Conservation (phyloP, 2,329 filamentous ascomycete genomes). For the Penicillium nordicum region DNA sequence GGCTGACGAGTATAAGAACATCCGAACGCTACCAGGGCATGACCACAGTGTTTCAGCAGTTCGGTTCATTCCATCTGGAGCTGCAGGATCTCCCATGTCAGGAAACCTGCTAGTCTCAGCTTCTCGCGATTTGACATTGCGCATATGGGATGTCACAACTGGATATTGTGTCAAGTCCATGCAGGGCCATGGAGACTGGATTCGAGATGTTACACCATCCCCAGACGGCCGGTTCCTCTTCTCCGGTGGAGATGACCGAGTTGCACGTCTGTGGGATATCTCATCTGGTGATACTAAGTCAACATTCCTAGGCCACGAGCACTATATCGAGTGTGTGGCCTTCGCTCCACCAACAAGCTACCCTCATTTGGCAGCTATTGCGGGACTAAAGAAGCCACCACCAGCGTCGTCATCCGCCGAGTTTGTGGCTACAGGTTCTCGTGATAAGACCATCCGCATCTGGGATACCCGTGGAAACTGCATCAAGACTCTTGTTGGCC, state of each 20-base stretch:
- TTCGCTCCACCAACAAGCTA: constrained; percentile 80
- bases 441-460: constrained; percentile 86
- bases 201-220: constrained; percentile 81
- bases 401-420: constrained; percentile 71
- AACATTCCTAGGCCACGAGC: constrained; percentile 80
- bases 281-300: constrained; percentile 71
- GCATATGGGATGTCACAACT: constrained; percentile 90
- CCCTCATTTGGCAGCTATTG: constrained; percentile 69
- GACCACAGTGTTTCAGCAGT: constrained; percentile 89
- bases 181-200: constrained; percentile 81
- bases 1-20: constrained; percentile 89
- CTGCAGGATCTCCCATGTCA: constrained; percentile 71
- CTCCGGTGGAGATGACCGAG: constrained; percentile 78
- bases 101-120: constrained; percentile 84
- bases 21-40: constrained; percentile 83
- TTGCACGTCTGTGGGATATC: constrained; percentile 80
- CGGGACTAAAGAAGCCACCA: constrained; percentile 79
- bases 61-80: constrained; percentile 80
- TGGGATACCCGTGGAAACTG: constrained; percentile 84
- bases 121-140: constrained; percentile 77
- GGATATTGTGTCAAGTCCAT: constrained; percentile 92
- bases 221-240: constrained; percentile 79
- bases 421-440: constrained; percentile 81
- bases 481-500: constrained; percentile 78
- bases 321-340: constrained; percentile 79